Evolutionary conservation across 495 filamentous ascomycete species (phyloP), one percentile per base, ranked within the genome.

Genomic region (Lophiostoma macrostomum): DNA sequence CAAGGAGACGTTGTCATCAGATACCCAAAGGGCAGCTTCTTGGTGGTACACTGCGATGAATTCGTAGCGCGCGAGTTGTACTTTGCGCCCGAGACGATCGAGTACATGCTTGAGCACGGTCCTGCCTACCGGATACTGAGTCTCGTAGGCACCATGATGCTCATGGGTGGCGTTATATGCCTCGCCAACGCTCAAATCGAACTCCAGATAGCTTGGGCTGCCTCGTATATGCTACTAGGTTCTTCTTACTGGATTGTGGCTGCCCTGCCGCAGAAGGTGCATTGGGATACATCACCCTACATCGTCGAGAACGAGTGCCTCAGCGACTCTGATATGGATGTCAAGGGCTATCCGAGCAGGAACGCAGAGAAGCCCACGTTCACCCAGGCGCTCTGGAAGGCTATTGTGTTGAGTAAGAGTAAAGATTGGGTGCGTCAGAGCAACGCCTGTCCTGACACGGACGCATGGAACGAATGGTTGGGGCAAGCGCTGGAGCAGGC

Each of bases 121-220:
- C 57, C 56, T 4, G 45, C 42, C 10, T 74, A 74, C 47, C 65
- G 73, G 12, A 31, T 74, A 8, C 64, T 76, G 34, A 71, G 68
- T 24, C 63, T 76, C 5, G 42, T 70, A 14, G 73, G 68, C 40
- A 75, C 73, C 11, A 53, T 76, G 44, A 67, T 73, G 50, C 72
- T 76, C 31, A 76, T 76, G 73, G 58, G 69, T 38, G 73, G 73
- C 22, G 71, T 76, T 52, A 70, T 76, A 50, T 67, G 63, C 27
- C 67, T 76, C 7, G 73, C 64, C 29, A 76, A 75, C 40, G 64
- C 72, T 7, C 67, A 63, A 16, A 59, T 70, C 8, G 23, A 64
- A 16, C 58, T 71, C 4, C 73, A 76, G 55, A 53, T 73, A 19
- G 68, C 62, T 5, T 76, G 70, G 58, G 73, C 68, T 4, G 71